Percentiles rank a stretch among this genome's conserved stretches.
These are phyloP conservation scores for Linum tenue DNA, from an alignment of 345 rosid species.

Conservation along the genomic window DNA sequence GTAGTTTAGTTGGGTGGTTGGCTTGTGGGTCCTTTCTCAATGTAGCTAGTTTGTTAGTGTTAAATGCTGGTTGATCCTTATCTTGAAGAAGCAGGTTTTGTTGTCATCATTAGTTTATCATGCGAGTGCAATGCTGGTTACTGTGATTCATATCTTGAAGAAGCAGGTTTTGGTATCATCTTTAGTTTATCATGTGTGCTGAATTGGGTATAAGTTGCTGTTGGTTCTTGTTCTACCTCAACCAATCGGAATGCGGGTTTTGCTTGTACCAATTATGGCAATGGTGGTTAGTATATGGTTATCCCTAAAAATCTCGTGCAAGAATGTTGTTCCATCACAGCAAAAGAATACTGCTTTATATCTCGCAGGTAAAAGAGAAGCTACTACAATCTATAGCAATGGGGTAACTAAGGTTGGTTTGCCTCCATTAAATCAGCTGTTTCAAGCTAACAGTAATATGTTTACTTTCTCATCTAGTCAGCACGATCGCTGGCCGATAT, in stretches of 20 bases:
- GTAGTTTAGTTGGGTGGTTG: not conserved
- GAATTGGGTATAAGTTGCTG: too few relatives aligned
- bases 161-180: too few relatives aligned
- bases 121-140: too few relatives aligned
- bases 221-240: too few relatives aligned
- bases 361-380: slow-evolving; percentile 17
- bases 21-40: slow-evolving; percentile 5
- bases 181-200: too few relatives aligned
- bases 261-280: too few relatives aligned
- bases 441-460: slow-evolving; percentile 14
- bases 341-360: slow-evolving; percentile 11
- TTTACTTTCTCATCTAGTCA: slow-evolving; percentile 35
- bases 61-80: not conserved
- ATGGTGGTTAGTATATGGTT: too few relatives aligned
- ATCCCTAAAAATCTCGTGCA: not conserved
- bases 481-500: slow-evolving; percentile 52
- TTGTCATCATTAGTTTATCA: not conserved
- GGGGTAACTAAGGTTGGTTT: too few relatives aligned
- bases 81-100: not conserved
- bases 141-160: too few relatives aligned
- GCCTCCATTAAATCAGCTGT: slow-evolving; percentile 6
- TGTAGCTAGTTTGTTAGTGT: not conserved
- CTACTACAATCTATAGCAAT: slow-evolving; percentile 11
- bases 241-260: too few relatives aligned
- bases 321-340: slow-evolving; percentile 8